Evolutionary conservation across 306 rosid species (phyloP), one percentile per base, ranked within the genome.

Genomic region (Morella rubra): DNA sequence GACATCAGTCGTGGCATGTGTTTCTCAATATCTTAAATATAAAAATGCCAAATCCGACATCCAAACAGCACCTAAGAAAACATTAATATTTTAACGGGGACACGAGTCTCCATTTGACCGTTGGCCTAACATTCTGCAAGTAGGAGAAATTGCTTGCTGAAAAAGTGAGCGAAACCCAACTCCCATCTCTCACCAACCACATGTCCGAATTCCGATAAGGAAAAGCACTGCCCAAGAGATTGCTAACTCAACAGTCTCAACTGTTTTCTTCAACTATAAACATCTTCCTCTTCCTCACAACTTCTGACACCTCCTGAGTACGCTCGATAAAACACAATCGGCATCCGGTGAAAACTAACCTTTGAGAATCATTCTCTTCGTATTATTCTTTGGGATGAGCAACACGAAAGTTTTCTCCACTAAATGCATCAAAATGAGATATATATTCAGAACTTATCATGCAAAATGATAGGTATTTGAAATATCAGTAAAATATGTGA

Each of bases 91-190:
- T 73, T 78, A 56, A 62, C 81, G 73, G 22, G 72, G 55, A 61
- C 16, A 70, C 44, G 44, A 78, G 77, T 80, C 32, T 52, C 83
- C 74, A n/a, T 73, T 73, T 83, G 89, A 92, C 89, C 53, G 92
- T 89, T 90, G 97, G 90, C 92, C 92, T 87, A 89, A 79, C 93
- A 58, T 76, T 81, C 50, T 68, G 41, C 51, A 42, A 51, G 64
- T 79, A 79, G 84, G 80, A 81, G 78, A 80, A 83, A 80, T 87
- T 80, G 90, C 88, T 87, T 90, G 75, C 74, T 75, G 62, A 71
- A 86, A 84, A 85, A 88, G 88, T 76, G 83, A 84, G 69, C 49
- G 1, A 77, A 87, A 78, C 19, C 69, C 37, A 49, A 20, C 74
- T 50, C 49, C 60, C 60, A 66, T 82, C 80, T 76, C 74, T 88